A percentile compares a stretch with the other conserved stretches of the same genome.
phyloP scores from a whole-genome alignment of 2,329 filamentous ascomycete species.

The Penicillium frequentans region DNA sequence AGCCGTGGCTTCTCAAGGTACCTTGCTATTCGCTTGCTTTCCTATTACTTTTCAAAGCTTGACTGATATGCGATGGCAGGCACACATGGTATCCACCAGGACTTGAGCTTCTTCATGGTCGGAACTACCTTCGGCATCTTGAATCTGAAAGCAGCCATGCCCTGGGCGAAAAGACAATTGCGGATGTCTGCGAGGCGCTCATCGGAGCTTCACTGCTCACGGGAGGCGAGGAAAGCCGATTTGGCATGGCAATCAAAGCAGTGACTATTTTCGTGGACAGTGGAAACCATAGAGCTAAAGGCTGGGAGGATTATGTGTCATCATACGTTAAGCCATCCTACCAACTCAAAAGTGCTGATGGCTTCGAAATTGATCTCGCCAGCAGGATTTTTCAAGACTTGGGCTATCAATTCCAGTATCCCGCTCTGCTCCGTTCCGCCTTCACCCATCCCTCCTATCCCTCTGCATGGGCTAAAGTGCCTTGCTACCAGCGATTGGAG shows the following conservation, averaged over 20 bases:
- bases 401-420: constrained; percentile 69
- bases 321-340: constrained; percentile 70
- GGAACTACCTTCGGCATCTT: constrained; percentile 55
- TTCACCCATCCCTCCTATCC: constrained; percentile 87
- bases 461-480: constrained; percentile 71
- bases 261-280: constrained; percentile 63
- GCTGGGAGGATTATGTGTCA: constrained; percentile 71
- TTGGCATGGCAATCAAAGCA: constrained; percentile 62
- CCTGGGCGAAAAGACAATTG: constrained; percentile 84
- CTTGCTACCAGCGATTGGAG: constrained; percentile 86
- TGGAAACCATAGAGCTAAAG: constrained; percentile 66
- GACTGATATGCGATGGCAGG: constrained; percentile 34
- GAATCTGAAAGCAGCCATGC: constrained; percentile 54
- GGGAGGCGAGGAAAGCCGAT: constrained; percentile 50
- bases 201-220: constrained; percentile 79
- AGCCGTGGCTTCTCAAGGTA: constrained; percentile 76
- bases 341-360: constrained; percentile 63
- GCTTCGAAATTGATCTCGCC: constrained; percentile 68
- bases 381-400: constrained; percentile 61
- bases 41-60: not conserved
- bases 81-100: constrained; percentile 87
- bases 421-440: constrained; percentile 75
- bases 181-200: constrained; percentile 90
- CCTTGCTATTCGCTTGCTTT: constrained; percentile 5
- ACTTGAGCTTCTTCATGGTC: constrained; percentile 71